Evolutionary conservation across 164 flowering plant species (phyloP).

Genomic region (Aristolochia contorta): DNA sequence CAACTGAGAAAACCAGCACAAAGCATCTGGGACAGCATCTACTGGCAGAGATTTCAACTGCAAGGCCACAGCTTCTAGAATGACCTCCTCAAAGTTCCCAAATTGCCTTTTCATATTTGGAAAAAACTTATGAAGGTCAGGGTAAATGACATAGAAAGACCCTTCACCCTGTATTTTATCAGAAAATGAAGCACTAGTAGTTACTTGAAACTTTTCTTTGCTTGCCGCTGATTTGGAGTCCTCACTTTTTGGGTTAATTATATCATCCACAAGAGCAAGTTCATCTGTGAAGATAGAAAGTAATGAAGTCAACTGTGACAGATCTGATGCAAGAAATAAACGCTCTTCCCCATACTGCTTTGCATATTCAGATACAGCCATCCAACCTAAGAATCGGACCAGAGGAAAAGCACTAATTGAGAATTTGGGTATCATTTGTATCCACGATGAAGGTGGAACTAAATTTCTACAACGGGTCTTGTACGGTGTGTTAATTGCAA

Average conservation of each 20-base stretch:
- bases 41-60: conserved; percentile 64
- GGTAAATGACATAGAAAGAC: conserved; percentile 52
- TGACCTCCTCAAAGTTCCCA: conserved; percentile 59
- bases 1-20: conserved; percentile 87
- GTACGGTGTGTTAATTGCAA: conserved; percentile 17
- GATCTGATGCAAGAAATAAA: conserved; percentile 49
- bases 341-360: conserved; percentile 51
- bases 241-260: conserved; percentile 25
- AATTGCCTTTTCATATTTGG: conserved; percentile 72
- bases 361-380: conserved; percentile 82
- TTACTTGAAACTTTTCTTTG: conserved; percentile 7
- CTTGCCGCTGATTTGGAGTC: conserved; percentile 14
- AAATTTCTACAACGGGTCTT: conserved; percentile 39
- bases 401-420: conserved; percentile 48
- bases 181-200: conserved; percentile 15
- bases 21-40: conserved; percentile 48
- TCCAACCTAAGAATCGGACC: conserved; percentile 86
- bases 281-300: conserved; percentile 77
- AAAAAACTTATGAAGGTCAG: conserved; percentile 57
- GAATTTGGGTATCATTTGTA: conserved; percentile 52
- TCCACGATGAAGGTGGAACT: conserved; percentile 71
- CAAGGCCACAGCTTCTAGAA: conserved; percentile 76
- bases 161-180: conserved; percentile 20
- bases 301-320: conserved; percentile 47
- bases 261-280: conserved; percentile 48